Conservation (phyloP, 768 basidiomycete species). For the Pluteus cervinus region DNA sequence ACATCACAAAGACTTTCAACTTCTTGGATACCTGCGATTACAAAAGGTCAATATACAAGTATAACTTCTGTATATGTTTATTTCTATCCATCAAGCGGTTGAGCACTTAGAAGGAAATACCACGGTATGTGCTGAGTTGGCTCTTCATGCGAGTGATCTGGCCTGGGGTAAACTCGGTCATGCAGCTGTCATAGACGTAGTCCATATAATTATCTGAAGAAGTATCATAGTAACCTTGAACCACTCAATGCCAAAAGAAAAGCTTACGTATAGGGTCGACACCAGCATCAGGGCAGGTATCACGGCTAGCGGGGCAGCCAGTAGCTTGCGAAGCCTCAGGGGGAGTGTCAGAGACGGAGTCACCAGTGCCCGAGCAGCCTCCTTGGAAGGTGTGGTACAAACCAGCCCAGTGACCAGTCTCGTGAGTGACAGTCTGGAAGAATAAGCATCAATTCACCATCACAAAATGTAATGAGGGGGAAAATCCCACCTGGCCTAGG, state of each 20-base stretch:
- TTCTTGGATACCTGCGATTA: too few species aligned
- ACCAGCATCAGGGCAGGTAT: slow-evolving; percentile 24
- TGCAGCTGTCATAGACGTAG: slow-evolving; percentile 39
- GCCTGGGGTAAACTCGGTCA: slow-evolving; percentile 38
- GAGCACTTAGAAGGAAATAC: too few species aligned
- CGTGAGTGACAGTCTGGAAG: slow-evolving; percentile 35
- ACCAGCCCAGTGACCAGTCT: slow-evolving; percentile 47
- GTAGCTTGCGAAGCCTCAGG: slow-evolving; percentile 28
- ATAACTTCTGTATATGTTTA: too few species aligned
- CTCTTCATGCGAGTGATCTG: slow-evolving; percentile 31
- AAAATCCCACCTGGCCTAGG: slow-evolving; percentile 19
- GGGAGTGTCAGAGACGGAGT: slow-evolving; percentile 36
- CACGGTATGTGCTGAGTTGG: slow-evolving; percentile 29
- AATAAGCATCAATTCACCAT: neutral
- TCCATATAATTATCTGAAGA: slow-evolving; percentile 40
- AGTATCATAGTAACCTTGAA: neutral
- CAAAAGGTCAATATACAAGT: too few species aligned
- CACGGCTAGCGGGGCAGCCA: slow-evolving; percentile 27
- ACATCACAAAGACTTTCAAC: too few species aligned
- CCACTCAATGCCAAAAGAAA: neutral
- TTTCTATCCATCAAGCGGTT: too few species aligned
- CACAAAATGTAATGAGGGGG: neutral
- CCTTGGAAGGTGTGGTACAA: slow-evolving; percentile 44
- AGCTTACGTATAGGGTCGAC: slow-evolving; percentile 34
- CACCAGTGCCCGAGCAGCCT: slow-evolving; percentile 29